A percentile compares a stretch with the other conserved stretches of the same genome.
Conservation (phyloP, 78 protist species). For the Mastigamoeba balamuthi region DNA sequence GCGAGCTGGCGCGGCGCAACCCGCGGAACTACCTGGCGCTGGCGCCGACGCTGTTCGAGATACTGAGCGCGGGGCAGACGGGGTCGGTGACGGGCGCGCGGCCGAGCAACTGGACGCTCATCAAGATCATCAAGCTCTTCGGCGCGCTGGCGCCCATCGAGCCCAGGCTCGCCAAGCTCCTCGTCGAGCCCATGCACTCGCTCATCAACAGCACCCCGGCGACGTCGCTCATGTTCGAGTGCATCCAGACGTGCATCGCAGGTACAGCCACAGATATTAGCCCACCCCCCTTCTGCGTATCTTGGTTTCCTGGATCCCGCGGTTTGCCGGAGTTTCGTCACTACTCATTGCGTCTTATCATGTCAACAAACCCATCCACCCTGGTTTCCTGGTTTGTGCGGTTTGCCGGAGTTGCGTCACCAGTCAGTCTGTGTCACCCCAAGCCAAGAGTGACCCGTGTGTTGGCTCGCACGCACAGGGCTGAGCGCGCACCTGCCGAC, state of each 20-base stretch:
- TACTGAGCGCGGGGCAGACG: constrained; percentile 44
- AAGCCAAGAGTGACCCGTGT: no score
- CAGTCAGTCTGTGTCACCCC: no score
- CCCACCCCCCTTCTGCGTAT: not conserved
- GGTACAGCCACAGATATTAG: no score
- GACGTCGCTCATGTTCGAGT: constrained; percentile 79
- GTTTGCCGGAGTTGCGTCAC: no score
- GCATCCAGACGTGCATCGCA: constrained; percentile 71
- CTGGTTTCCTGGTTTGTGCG: no score
- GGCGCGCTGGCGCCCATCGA: constrained; percentile 80
- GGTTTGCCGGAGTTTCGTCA: no score
- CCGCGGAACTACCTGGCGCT: constrained; percentile 88
- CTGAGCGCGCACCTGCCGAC: constrained; percentile 30
- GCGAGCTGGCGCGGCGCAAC: constrained; percentile 89
- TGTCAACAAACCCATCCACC: not conserved
- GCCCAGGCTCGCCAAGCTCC: constrained; percentile 84
- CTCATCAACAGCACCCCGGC: constrained; percentile 82
- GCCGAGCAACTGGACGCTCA: constrained; percentile 95
- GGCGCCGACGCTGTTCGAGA: constrained; percentile 79
- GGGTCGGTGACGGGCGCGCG: no score
- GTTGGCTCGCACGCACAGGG: no score
- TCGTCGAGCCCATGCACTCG: constrained; percentile 80
- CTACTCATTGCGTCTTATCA: not conserved
- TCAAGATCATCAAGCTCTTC: constrained; percentile 88
- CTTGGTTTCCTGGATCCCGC: not conserved